Evolutionary conservation across 1,139 yeast species (phyloP).

Genomic region (Candida anutae): DNA sequence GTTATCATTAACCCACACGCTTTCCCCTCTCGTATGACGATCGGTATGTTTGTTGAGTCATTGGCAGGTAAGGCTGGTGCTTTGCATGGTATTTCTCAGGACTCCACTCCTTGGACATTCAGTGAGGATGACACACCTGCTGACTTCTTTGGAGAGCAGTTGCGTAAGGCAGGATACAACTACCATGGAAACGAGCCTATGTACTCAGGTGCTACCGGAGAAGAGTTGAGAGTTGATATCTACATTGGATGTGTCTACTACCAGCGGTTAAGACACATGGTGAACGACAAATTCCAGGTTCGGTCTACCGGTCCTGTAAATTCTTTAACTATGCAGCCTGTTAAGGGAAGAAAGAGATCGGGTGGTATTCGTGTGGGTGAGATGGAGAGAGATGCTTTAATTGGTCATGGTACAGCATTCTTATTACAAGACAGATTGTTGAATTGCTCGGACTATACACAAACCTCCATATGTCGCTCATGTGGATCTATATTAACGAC

Average conservation of each 20-base stretch:
- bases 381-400: conserved; percentile 98
- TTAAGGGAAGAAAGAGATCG: conserved; percentile 95
- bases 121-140: conserved; percentile 93
- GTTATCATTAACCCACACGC: conserved; percentile 97
- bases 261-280: conserved; percentile 99
- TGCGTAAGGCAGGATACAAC: conserved; percentile 81
- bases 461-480: conserved; percentile 78
- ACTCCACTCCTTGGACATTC: conserved; percentile 94
- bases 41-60: conserved; percentile 98
- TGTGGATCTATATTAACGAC: conserved; percentile 92
- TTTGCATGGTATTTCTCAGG: conserved; percentile 94
- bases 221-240: conserved; percentile 90
- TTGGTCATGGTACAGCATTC: conserved; percentile 98
- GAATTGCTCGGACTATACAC: conserved; percentile 94
- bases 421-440: conserved; percentile 89
- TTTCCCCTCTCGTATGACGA: conserved; percentile 99
- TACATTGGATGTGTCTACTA: conserved; percentile 95
- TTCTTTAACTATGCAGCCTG: conserved; percentile 97
- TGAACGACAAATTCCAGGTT: conserved; percentile 97
- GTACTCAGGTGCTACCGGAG: conserved; percentile 99
- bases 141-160: conserved; percentile 93
- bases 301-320: conserved; percentile 98
- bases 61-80: conserved; percentile 99
- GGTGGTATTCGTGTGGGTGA: conserved; percentile 99
- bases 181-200: conserved; percentile 98